Conservation (phyloP, 2,329 filamentous ascomycete species). For the Verruconis gallopava region DNA sequence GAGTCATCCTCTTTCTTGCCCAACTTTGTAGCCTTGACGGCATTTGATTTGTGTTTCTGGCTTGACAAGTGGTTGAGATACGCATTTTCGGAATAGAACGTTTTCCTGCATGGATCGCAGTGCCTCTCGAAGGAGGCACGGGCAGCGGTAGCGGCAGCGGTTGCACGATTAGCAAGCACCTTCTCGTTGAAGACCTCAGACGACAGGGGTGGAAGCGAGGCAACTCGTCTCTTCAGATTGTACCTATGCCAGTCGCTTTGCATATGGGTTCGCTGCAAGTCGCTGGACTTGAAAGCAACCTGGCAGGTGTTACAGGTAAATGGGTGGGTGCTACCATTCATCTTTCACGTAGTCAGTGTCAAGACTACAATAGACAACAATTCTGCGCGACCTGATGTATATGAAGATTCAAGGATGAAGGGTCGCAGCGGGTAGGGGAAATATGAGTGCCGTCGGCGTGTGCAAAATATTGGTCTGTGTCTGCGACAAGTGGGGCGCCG, state of each 20-base stretch:
- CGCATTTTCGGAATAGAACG: slow-evolving; percentile 93
- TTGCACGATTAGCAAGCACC: slow-evolving; percentile 79
- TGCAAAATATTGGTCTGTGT: too few relatives aligned
- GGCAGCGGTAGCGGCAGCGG: slow-evolving; percentile 69
- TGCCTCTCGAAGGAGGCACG: slow-evolving; percentile 78
- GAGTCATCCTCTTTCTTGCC: slow-evolving; percentile 40
- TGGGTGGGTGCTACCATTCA: slow-evolving; percentile 43
- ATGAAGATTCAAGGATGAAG: too few relatives aligned
- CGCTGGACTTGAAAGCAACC: slow-evolving; percentile 87
- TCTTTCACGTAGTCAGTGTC: too few relatives aligned
- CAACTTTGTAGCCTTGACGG: slow-evolving; percentile 36
- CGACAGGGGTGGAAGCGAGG: slow-evolving; percentile 76
- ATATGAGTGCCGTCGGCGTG: too few relatives aligned
- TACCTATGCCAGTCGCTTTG: slow-evolving; percentile 99
- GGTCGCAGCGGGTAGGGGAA: too few relatives aligned
- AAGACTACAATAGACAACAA: too few relatives aligned
- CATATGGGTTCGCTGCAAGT: slow-evolving; percentile 92
- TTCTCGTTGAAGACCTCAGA: slow-evolving; percentile 94
- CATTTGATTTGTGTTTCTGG: slow-evolving; percentile 70
- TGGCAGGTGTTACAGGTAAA: slow-evolving; percentile 98
- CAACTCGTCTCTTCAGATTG: slow-evolving; percentile 89
- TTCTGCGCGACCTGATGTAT: too few relatives aligned
- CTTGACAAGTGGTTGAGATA: slow-evolving; percentile 86
- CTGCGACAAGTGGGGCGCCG: too few relatives aligned
- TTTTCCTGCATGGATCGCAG: slow-evolving; percentile 76